phyloP scores from a whole-genome alignment of 805 yeast genomes.

The Candida vaughaniae region DNA sequence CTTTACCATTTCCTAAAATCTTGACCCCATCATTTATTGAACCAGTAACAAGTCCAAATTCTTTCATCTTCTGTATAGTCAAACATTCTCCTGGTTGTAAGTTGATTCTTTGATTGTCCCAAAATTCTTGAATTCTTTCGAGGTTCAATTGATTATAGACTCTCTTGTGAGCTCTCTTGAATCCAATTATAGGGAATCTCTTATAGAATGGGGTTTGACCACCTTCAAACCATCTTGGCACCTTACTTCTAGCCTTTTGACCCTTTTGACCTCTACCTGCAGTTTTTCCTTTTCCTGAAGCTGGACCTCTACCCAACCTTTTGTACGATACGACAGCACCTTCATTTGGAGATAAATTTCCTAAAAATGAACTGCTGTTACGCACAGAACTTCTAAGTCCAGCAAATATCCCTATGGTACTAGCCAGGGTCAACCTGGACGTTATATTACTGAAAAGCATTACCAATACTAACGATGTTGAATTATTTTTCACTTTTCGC shows the following conservation, averaged over 20 bases:
- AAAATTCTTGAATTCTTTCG: slow-evolving; percentile 66
- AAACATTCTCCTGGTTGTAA: slow-evolving; percentile 61
- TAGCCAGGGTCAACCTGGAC: slow-evolving; percentile 2
- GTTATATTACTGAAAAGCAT: slow-evolving; percentile 4
- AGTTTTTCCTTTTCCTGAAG: slow-evolving; percentile 89
- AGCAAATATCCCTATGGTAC: background rate
- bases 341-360: slow-evolving; percentile 55
- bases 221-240: slow-evolving; percentile 96
- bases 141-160: slow-evolving; percentile 62
- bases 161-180: slow-evolving; percentile 60
- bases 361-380: slow-evolving; percentile 31
- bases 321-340: slow-evolving; percentile 62
- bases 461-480: no score
- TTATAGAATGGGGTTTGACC: slow-evolving; percentile 94
- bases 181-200: slow-evolving; percentile 86
- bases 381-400: background rate
- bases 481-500: no score
- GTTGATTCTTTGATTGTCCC: slow-evolving; percentile 62
- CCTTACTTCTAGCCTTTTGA: slow-evolving; percentile 92
- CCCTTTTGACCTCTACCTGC: slow-evolving; percentile 98
- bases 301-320: slow-evolving; percentile 95
- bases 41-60: slow-evolving; percentile 71
- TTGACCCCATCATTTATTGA: slow-evolving; percentile 77
- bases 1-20: slow-evolving; percentile 65
- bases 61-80: slow-evolving; percentile 74